Evolutionary conservation across 805 yeast genomes (phyloP), one percentile per base, ranked within the genome.

Genomic region (Phaffomyces opuntiae): DNA sequence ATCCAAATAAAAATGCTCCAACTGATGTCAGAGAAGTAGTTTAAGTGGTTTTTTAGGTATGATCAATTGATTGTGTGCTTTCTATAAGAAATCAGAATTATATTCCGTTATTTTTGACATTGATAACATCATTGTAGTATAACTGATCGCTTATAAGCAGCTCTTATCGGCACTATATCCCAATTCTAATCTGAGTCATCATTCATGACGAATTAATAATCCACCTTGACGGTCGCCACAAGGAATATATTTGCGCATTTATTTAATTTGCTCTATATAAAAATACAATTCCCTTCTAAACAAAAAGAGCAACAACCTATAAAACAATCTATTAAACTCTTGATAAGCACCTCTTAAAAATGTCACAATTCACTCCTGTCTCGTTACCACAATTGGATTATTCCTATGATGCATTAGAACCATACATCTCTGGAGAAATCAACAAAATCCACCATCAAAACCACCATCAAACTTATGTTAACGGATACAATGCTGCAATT

Each of bases 381-480:
- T 73, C 85, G 34, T 73, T 88, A 54, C 96, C 96, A 47, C 87
- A 83, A 54, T 72, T 88, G 58, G 85, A 81, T 62, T 88, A 82
- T 76, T 95, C 83, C 61, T 89, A 79, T 57, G 85, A 79, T 54
- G 95, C 87, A 24, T 72, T 88, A 45, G 96, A 88, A 72, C 96
- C 96, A 47, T 76, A 67, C 68, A 86, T 88, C 56, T 80, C 93
- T 36, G 95, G 89, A 39, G 80, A 86, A 63, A 88, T 88, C 69
- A 89, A 87, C 67, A 93, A 85, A 66, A 53, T 81, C 43, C 96
- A 88, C 70, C 85, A 88, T 77, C 74, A 81, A 53, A 89, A 89
- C 73, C 96, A 88, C 68, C 96, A 88, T 66, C 93, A 87, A 69
- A 86, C 96, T 33, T 88, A 88, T 61, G 96, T 87, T 55, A 84